phyloP scores from a whole-genome alignment of 805 yeast species.

The Ogataea ramenticola region DNA sequence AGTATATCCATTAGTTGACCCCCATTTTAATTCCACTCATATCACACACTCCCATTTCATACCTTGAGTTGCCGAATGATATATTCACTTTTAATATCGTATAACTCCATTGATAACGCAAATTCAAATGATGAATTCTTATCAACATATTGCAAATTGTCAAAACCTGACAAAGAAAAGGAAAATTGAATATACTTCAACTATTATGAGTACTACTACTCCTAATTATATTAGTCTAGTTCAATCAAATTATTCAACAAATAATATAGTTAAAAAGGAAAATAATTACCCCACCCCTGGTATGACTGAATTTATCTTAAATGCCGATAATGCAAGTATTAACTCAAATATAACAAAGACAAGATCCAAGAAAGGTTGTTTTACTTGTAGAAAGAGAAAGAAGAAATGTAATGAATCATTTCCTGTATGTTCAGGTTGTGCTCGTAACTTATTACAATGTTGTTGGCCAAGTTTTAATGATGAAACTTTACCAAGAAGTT shows the following conservation, averaged over 20 bases:
- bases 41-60: background rate
- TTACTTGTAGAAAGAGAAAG: conserved; percentile 30
- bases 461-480: conserved; percentile 22
- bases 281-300: background rate
- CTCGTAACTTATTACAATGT: conserved; percentile 26
- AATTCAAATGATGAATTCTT: conserved; percentile 5
- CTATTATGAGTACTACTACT: no score
- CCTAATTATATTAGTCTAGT: background rate
- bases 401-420: conserved; percentile 28
- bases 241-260: background rate
- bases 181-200: background rate
- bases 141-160: background rate
- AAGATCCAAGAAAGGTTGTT: conserved; percentile 28
- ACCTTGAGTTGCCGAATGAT: conserved; percentile 9
- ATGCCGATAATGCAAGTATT: background rate
- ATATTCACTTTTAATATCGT: background rate
- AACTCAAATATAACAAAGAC: conserved; percentile 6
- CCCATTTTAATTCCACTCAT: no score
- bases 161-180: background rate
- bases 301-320: background rate
- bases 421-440: conserved; percentile 28
- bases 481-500: conserved; percentile 21
- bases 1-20: no score
- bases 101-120: background rate
- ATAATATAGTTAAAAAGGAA: background rate